Percentiles rank a stretch among this genome's conserved stretches.
Conservation (phyloP, 805 yeast genomes). For the Candida michaelii region DNA sequence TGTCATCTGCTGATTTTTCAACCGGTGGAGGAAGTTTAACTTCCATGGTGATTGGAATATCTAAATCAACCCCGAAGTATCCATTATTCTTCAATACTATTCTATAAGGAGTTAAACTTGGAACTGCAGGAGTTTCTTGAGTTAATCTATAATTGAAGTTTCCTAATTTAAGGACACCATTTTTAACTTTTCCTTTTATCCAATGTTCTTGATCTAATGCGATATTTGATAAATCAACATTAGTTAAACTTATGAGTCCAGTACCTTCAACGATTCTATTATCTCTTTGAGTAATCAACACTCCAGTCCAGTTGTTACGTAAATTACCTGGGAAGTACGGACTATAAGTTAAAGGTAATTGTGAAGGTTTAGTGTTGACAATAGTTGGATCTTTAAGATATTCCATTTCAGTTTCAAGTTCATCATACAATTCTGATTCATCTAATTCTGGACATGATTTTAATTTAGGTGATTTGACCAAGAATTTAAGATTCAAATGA, state of each 20-base stretch:
- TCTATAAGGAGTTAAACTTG: conserved; percentile 68
- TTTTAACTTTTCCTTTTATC: conserved; percentile 34
- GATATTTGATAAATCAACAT: conserved; percentile 57
- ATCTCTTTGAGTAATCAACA: conserved; percentile 72
- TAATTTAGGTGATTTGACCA: conserved; percentile 71
- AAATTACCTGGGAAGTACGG: conserved; percentile 69
- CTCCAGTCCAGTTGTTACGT: conserved; percentile 63
- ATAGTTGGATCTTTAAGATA: conserved; percentile 69
- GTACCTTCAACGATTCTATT: conserved; percentile 67
- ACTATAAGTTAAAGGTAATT: conserved; percentile 61
- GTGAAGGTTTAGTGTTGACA: conserved; percentile 67
- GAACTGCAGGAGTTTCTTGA: conserved; percentile 73
- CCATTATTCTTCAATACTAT: conserved; percentile 68
- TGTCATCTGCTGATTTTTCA: conserved; percentile 27
- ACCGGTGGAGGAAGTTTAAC: conserved; percentile 50
- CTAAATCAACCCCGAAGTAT: conserved; percentile 81
- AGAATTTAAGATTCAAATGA: conserved; percentile 72
- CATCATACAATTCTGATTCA: conserved; percentile 51
- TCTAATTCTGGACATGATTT: conserved; percentile 53
- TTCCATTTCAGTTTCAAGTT: conserved; percentile 59
- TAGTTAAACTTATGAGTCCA: conserved; percentile 52
- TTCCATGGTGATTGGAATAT: conserved; percentile 66
- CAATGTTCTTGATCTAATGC: conserved; percentile 52
- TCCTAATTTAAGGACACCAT: conserved; percentile 46
- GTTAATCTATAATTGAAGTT: conserved; percentile 74